Evolutionary conservation across 2,329 filamentous ascomycete genomes (phyloP), one percentile per base, ranked within the genome.

Genomic region (Bipolaris bicolor): DNA sequence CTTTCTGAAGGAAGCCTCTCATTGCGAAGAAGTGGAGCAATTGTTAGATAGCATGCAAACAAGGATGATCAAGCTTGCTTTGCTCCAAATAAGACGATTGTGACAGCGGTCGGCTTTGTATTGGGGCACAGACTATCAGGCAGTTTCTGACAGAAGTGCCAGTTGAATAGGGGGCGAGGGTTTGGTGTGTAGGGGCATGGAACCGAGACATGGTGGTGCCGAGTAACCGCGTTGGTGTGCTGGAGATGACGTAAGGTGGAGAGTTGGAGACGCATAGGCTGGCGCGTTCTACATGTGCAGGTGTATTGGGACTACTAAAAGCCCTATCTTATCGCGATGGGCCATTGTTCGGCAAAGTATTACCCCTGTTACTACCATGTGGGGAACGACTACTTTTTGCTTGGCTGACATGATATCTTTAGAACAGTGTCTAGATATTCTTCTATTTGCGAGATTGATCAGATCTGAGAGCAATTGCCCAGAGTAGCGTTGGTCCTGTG

Each of bases 1-100:
- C 67, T 55, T 68, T 73, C 26, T 64, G 61, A n/a, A 72, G 43
- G 43, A 73, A 61, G 26, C 64, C 63, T 41, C 68, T 68, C 71
- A 73, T 72, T 31, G 31, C 60, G 44, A 39, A 16, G 18, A 43
- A 29, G 39, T 54, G 58, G 36, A 31, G 41, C 11, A 55, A 58
- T 46, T 57, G 61, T 15, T 57, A 33, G 18, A 56, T 34, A 24
- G 9, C 5, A 36, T 15, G 39, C n/a, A 13, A 3, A n/a, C 40
- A 43, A 43, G 40, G 24, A 41, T 20, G 18, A 7, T 43, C 13
- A 43, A 9, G 9, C 20, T 10, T 24, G 20, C 18, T 22, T 18
- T 41, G 20, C 4, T 22, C 15, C 7, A n/a, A 18, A 10, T n/a
- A 54, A 20, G 5, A 33, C 16, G 31, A 11, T 24, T 5, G n/a